Evolutionary conservation across 331 rosid species (phyloP).

Genomic region (Malus hybrid): DNA sequence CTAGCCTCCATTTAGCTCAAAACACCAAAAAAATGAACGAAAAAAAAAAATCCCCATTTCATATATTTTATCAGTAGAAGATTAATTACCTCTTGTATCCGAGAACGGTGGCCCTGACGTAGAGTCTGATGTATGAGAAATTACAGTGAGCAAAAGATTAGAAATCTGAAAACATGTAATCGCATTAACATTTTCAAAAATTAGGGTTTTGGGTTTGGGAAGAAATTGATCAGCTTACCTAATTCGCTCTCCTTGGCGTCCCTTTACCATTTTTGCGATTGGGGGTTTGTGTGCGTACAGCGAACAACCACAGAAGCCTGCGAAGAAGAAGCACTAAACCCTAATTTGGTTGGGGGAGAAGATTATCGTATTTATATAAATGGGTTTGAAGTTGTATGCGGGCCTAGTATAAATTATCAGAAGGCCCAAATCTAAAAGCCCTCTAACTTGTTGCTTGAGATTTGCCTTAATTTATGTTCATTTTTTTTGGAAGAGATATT

Average conservation of each 20-base stretch:
- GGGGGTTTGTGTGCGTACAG: not conserved
- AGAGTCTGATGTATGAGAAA: constrained; percentile 38
- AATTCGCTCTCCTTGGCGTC: constrained; percentile 84
- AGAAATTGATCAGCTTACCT: constrained; percentile 35
- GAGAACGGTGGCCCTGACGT: constrained; percentile 76
- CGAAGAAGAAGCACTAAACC: constrained; percentile 17
- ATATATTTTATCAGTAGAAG: not conserved
- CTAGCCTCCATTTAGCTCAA: not conserved
- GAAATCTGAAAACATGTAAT: not conserved
- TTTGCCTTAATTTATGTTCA: not conserved
- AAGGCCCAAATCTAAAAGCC: not conserved
- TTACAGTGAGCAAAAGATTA: not conserved
- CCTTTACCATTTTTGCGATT: constrained; percentile 61
- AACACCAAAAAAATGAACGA: too few species aligned
- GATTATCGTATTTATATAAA: not conserved
- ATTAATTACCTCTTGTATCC: constrained; percentile 83
- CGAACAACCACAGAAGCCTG: constrained; percentile 11
- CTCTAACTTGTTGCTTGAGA: not conserved
- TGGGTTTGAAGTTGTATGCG: not conserved
- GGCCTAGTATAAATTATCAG: not conserved
- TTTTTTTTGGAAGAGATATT: too few species aligned
- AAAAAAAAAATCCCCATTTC: not conserved
- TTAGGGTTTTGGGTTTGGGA: not conserved
- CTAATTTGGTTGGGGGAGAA: not conserved
- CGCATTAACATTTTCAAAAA: not conserved